phyloP scores from a whole-genome alignment of 2,329 filamentous ascomycete genomes.

The Alternaria angustiovoidea region DNA sequence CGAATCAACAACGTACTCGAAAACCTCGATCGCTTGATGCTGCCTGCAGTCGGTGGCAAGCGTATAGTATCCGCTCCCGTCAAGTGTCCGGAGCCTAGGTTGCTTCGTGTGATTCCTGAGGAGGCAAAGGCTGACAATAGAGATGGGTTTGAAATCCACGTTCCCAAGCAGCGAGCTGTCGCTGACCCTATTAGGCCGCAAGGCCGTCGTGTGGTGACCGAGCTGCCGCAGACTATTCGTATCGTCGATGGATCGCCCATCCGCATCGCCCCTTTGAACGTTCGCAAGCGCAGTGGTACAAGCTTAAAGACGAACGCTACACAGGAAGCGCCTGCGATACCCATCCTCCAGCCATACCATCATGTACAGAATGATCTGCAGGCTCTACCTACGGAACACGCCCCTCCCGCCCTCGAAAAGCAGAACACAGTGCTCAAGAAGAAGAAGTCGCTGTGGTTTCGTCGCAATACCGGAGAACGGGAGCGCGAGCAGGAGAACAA shows the following conservation, averaged over 20 bases:
- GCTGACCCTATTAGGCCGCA: constrained; percentile 53
- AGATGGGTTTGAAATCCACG: constrained; percentile 40
- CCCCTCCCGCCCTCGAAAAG: constrained; percentile 24
- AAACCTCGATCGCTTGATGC: constrained; percentile 66
- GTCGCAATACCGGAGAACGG: constrained; percentile 45
- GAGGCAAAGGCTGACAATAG: constrained; percentile 53
- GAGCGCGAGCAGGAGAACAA: constrained; percentile 36
- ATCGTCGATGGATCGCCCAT: constrained; percentile 63
- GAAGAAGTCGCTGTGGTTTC: constrained; percentile 59
- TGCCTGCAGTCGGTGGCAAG: constrained; percentile 51
- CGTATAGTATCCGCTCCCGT: constrained; percentile 58
- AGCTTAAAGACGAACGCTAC: constrained; percentile 35
- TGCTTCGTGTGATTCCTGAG: constrained; percentile 62
- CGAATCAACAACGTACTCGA: constrained; percentile 68
- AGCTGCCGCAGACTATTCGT: constrained; percentile 60
- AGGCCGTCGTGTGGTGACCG: constrained; percentile 36
- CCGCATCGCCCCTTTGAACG: constrained; percentile 62
- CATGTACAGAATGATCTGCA: constrained; percentile 31
- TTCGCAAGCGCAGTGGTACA: constrained; percentile 59
- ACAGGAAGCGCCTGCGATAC: constrained; percentile 22
- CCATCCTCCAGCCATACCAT: constrained; percentile 30
- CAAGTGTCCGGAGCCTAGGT: constrained; percentile 41
- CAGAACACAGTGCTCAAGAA: constrained; percentile 47
- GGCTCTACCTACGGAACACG: constrained; percentile 23
- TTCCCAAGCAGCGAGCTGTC: constrained; percentile 50